Evolutionary conservation across 2,329 filamentous ascomycete genomes (phyloP), one percentile per base, ranked within the genome.

Genomic region (Aspergillus sergii): DNA sequence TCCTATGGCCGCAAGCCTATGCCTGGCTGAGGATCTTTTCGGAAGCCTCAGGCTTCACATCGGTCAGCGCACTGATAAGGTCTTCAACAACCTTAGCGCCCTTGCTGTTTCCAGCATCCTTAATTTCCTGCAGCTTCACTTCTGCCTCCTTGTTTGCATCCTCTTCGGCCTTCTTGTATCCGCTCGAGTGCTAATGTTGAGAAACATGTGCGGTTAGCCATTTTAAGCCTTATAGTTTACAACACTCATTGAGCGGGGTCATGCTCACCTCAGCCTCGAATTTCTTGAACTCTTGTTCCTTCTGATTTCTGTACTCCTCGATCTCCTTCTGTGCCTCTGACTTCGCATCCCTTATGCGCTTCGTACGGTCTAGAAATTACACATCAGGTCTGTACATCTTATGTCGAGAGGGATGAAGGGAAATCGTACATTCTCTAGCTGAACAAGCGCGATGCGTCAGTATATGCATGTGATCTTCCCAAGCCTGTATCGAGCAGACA

Each of bases 251-350:
- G 28, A 34, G 30, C 41, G 53, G 23, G 46, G 26, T 32, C 57
- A 28, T 46, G 63, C 74, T 74, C 75, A 90, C 88, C 86, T 92
- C 86, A 67, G 92, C 86, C 84, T 98, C 93, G 74, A 96, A 98
- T 77, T 91, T 90, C 85, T 95, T 94, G 84, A 93, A 98, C 80
- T 98, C 94, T 41, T 91, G 87, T 75, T 99, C 95, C 84, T 97
- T 99, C 73, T 90, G 82, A 74, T 89, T 87, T 78, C 89, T 89
- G 85, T 99, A 98, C 61, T 93, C 91, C 70, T 97, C 92, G 75
- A 99, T 97, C 80, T 99, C 94, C 82, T 96, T 96, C 83, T 97
- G 96, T 67, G 95, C 95, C 81, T 99, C 95, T 76, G 92, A 89
- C 76, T 94, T 92, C 68, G 95, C 95, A 83, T 98, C 95, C 82